Percentiles rank a stretch among this genome's conserved stretches.
These are phyloP conservation scores for Hibiscus tridactylites DNA, from an alignment of 345 rosid genomes.

Conservation along the genomic window DNA sequence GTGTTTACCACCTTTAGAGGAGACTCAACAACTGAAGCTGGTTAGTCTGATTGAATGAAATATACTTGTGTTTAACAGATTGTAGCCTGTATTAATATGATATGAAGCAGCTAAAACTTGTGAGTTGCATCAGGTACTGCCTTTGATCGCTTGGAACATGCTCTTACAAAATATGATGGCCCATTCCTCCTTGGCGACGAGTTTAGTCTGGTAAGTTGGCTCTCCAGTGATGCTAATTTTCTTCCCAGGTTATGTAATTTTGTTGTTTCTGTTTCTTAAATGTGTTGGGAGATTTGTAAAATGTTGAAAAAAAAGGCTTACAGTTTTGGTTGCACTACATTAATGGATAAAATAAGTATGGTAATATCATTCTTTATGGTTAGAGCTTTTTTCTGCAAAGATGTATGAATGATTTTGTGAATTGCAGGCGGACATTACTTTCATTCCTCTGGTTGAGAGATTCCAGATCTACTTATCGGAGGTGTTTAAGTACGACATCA, in stretches of 20 bases:
- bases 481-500: conserved; percentile 42
- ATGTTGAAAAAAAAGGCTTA: too few relatives aligned
- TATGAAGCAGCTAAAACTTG: neutral
- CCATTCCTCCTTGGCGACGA: conserved; percentile 88
- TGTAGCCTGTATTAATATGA: neutral
- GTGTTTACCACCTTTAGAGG: conserved; percentile 51
- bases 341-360: too few relatives aligned
- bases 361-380: neutral
- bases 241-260: neutral
- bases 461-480: conserved; percentile 44
- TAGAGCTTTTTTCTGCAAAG: neutral
- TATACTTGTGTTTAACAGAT: neutral
- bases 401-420: neutral
- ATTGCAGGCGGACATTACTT: conserved; percentile 69
- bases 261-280: too few relatives aligned
- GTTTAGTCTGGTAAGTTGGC: conserved; percentile 52
- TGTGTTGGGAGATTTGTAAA: too few relatives aligned
- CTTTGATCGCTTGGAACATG: conserved; percentile 66
- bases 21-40: conserved; percentile 45
- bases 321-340: too few relatives aligned
- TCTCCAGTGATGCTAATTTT: neutral
- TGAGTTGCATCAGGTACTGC: conserved; percentile 42
- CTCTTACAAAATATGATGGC: conserved; percentile 57
- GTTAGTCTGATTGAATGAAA: conserved; percentile 22
- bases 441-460: conserved; percentile 62